These are phyloP conservation scores for Colletotrichum higginsianum DNA, from an alignment of 2,329 filamentous ascomycete genomes.

Conservation along the genomic window DNA sequence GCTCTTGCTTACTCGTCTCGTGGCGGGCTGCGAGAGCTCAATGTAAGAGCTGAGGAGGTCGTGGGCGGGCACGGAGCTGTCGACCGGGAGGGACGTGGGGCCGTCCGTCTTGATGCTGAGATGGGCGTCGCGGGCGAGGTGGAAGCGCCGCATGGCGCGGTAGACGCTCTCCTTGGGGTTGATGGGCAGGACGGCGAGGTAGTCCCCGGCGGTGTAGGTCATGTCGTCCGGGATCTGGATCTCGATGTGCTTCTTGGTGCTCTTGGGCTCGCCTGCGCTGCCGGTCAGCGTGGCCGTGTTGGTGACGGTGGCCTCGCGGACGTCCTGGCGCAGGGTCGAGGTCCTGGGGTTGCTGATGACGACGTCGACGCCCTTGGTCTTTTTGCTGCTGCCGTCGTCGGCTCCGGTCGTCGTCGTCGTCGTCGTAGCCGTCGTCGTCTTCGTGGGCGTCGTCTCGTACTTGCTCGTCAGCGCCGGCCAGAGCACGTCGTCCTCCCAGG, in stretches of 20 bases:
- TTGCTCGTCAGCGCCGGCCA: conserved; percentile 66
- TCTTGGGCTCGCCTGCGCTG: conserved; percentile 52
- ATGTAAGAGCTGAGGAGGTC: conserved; percentile 79
- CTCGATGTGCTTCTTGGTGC: conserved; percentile 76
- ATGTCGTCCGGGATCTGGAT: conserved; percentile 77
- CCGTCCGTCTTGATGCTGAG: conserved; percentile 70
- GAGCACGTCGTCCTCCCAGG: conserved; percentile 73
- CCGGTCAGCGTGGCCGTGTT: conserved; percentile 65
- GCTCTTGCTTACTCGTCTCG: conserved; percentile 68
- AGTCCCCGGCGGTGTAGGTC: conserved; percentile 81
- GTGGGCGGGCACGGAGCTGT: conserved; percentile 70
- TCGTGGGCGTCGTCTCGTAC: conserved; percentile 51
- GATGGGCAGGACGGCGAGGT: conserved; percentile 80
- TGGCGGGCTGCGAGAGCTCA: conserved; percentile 80
- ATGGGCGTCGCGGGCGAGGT: conserved; percentile 78
- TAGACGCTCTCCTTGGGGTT: conserved; percentile 76
- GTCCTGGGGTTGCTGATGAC: conserved; percentile 69
- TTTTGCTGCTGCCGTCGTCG: conserved; percentile 31
- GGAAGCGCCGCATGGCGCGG: conserved; percentile 77
- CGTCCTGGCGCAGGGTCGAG: conserved; percentile 71
- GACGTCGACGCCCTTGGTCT: conserved; percentile 56
- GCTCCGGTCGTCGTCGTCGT: conserved; percentile 52
- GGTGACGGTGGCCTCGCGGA: conserved; percentile 71
- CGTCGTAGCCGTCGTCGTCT: too few species aligned
- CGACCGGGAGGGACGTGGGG: conserved; percentile 69